Evolutionary conservation across 176 grass and related monocot species (phyloP).

Genomic region (Zoysia pacifica): DNA sequence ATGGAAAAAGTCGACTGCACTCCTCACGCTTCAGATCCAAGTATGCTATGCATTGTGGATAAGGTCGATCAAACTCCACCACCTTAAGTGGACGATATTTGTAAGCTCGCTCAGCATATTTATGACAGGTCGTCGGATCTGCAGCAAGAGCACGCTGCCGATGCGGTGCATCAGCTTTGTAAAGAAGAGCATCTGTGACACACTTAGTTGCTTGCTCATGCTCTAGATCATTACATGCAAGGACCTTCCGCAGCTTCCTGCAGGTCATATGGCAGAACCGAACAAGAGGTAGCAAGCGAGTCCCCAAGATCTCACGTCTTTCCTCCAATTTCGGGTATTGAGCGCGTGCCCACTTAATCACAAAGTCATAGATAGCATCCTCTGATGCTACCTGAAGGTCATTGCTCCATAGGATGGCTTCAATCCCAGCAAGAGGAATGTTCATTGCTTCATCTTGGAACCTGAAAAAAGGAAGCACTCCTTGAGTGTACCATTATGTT

Average conservation of each 20-base stretch:
- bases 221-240: slow-evolving; percentile 77
- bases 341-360: slow-evolving; percentile 79
- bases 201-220: slow-evolving; percentile 67
- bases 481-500: slow-evolving; percentile 18
- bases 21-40: slow-evolving; percentile 92
- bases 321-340: slow-evolving; percentile 85
- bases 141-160: slow-evolving; percentile 69
- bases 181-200: slow-evolving; percentile 85
- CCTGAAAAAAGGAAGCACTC: slow-evolving; percentile 57
- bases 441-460: slow-evolving; percentile 85
- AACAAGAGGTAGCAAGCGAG: slow-evolving; percentile 65
- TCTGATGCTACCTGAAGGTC: slow-evolving; percentile 95
- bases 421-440: slow-evolving; percentile 81
- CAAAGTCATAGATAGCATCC: slow-evolving; percentile 91
- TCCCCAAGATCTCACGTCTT: slow-evolving; percentile 75
- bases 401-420: slow-evolving; percentile 78
- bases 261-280: slow-evolving; percentile 87
- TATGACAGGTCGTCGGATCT: slow-evolving; percentile 54
- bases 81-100: slow-evolving; percentile 96
- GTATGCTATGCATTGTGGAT: slow-evolving; percentile 84
- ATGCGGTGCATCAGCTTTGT: slow-evolving; percentile 83
- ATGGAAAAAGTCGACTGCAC: slow-evolving; percentile 72
- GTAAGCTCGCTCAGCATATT: slow-evolving; percentile 79
- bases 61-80: slow-evolving; percentile 86
- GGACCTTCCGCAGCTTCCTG: slow-evolving; percentile 84